Conservation (phyloP, 768 basidiomycete species). For the Naganishia vaughanmartiniae region DNA sequence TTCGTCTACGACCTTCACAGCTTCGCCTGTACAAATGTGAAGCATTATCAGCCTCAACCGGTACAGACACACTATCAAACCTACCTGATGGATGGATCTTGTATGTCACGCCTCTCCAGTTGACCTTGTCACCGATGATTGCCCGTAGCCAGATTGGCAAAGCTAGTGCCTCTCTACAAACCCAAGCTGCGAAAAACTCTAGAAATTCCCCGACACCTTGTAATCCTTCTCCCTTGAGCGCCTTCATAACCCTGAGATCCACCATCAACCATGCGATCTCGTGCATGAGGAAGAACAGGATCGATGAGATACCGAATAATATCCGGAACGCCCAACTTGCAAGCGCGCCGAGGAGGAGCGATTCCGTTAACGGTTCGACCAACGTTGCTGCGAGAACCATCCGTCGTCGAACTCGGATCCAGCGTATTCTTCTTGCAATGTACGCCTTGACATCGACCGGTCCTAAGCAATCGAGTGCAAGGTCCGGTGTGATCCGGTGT, state of each 20-base stretch:
- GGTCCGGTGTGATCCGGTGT: slow-evolving; percentile 86
- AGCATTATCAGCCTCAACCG: not conserved
- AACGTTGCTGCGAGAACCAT: slow-evolving; percentile 86
- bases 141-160: slow-evolving; percentile 85
- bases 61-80: not conserved
- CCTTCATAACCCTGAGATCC: slow-evolving; percentile 77
- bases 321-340: slow-evolving; percentile 60
- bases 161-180: slow-evolving; percentile 72
- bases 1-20: slow-evolving; percentile 45
- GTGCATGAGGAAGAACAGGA: slow-evolving; percentile 59
- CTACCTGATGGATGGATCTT: slow-evolving; percentile 54
- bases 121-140: slow-evolving; percentile 67
- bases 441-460: slow-evolving; percentile 82
- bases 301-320: slow-evolving; percentile 42
- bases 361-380: slow-evolving; percentile 89
- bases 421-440: slow-evolving; percentile 81
- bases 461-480: slow-evolving; percentile 83
- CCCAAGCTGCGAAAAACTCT: slow-evolving; percentile 57
- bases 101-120: slow-evolving; percentile 83
- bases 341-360: slow-evolving; percentile 67
- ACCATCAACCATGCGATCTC: slow-evolving; percentile 65
- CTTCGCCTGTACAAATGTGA: slow-evolving; percentile 66
- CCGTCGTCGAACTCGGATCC: slow-evolving; percentile 93
- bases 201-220: slow-evolving; percentile 57
- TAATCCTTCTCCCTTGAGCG: slow-evolving; percentile 64